phyloP scores from a whole-genome alignment of 257 asterid species.

The Jasminum sambac region DNA sequence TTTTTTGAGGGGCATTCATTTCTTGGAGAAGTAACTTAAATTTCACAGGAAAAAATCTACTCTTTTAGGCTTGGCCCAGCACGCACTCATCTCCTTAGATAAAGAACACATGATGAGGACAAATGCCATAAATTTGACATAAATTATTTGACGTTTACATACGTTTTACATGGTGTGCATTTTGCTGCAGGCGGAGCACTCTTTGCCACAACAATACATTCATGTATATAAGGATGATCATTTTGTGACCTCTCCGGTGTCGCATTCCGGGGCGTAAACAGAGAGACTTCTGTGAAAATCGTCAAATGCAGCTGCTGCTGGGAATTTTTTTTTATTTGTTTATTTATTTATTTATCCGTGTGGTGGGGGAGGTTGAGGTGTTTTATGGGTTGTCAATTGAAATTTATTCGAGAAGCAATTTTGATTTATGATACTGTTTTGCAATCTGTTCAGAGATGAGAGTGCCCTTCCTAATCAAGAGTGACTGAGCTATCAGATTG shows the following conservation, averaged over 20 bases:
- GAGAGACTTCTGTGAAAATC: background rate
- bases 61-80: background rate
- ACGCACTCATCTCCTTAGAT: background rate
- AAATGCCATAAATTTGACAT: background rate
- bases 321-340: constrained; percentile 17
- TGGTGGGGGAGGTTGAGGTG: too few relatives aligned
- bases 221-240: constrained; percentile 80
- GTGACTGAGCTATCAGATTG: background rate
- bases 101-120: background rate
- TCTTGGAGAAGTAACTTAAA: background rate
- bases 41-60: background rate
- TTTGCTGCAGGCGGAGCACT: constrained; percentile 72
- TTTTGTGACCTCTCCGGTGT: constrained; percentile 75
- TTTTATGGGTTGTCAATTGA: constrained; percentile 10
- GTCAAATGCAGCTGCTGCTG: background rate
- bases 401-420: constrained; percentile 3
- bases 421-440: constrained; percentile 7
- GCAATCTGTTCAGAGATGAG: background rate
- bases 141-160: background rate
- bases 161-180: background rate
- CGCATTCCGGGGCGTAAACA: constrained; percentile 85
- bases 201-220: constrained; percentile 88
- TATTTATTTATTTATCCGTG: too few relatives aligned
- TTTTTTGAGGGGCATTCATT: background rate
- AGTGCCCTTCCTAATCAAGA: background rate